Evolutionary conservation across 1,284 basidiomycete species (phyloP), one percentile per base, ranked within the genome.

Genomic region (Ustilago hordei): DNA sequence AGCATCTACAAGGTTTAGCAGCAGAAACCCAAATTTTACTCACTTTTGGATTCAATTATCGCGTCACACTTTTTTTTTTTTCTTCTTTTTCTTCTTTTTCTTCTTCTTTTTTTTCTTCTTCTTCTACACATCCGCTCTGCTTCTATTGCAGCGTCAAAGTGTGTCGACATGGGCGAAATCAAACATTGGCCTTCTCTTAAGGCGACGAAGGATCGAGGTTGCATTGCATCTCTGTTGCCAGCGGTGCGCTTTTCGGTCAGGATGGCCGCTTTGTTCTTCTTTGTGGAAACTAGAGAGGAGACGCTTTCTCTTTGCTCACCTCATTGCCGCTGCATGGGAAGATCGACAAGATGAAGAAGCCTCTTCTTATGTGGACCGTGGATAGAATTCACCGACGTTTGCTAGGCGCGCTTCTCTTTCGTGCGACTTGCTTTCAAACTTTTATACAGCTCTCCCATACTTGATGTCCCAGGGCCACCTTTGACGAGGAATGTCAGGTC

Each of bases 201-300:
- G 36, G 23, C 58, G 53, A 56, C 58, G 36, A 52, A 19, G 47
- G 65, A 68, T 68, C 65, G 65, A 68, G 60, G 55, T 60, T 68
- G 65, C 65, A 68, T 61, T 53, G 64, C 54, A 53, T 54, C 47
- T 38, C 23, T 39, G 19, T 17, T 62, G 65, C 65, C 65, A 68
- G 65, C 60, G 55, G 58, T 28, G 50, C 53, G 32, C 32, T 28
- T 60, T 41, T 9, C 28, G 23, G 23, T 28, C 8, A 8, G 34
- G 23, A 28, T 35, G 55, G 17, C 48, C 48, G 39, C 56, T 31
- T 48, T 43, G 23, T 12, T 15, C 28, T 9, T 28, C 8, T 19
- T 8, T 48, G 23, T 28, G 23, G 3, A 28, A 28, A 28, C 23
- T 28, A 28, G 23, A 28, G 3, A 28, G 23, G 3, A 28, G 3